These are phyloP conservation scores for Blepharisma japonicum DNA, from an alignment of 73 alveolate species.

Conservation along the genomic window DNA sequence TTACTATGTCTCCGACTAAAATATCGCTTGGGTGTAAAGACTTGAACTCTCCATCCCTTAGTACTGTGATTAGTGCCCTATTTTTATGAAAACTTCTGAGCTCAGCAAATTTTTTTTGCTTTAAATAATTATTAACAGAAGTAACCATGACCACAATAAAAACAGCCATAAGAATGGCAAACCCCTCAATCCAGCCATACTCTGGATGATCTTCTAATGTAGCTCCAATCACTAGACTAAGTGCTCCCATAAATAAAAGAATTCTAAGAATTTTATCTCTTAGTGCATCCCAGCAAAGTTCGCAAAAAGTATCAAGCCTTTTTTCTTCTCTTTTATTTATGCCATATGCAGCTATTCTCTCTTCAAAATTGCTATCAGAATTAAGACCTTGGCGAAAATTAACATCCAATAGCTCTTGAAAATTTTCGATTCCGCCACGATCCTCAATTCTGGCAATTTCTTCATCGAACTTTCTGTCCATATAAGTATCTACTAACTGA, in stretches of 20 bases:
- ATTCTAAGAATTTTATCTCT: constrained; percentile 71
- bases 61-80: constrained; percentile 60
- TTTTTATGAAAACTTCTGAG: constrained; percentile 5
- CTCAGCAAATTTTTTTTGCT: constrained; percentile 53
- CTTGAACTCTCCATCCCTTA: constrained; percentile 67
- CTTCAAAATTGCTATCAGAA: constrained; percentile 9
- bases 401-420: constrained; percentile 33
- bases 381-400: constrained; percentile 38
- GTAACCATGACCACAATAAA: constrained; percentile 66
- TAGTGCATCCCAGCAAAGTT: constrained; percentile 56
- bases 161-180: constrained; percentile 67
- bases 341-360: constrained; percentile 44
- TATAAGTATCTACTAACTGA: not conserved
- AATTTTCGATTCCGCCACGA: constrained; percentile 40
- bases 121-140: constrained; percentile 59
- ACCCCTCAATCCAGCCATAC: constrained; percentile 90
- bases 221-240: constrained; percentile 60
- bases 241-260: constrained; percentile 67
- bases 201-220: constrained; percentile 61
- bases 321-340: constrained; percentile 34
- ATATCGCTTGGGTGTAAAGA: constrained; percentile 60
- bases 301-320: constrained; percentile 36
- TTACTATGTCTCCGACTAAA: constrained; percentile 86
- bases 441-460: constrained; percentile 48
- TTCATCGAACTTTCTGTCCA: constrained; percentile 51